phyloP scores from a whole-genome alignment of 768 basidiomycete species.

The Suillus sp. region DNA sequence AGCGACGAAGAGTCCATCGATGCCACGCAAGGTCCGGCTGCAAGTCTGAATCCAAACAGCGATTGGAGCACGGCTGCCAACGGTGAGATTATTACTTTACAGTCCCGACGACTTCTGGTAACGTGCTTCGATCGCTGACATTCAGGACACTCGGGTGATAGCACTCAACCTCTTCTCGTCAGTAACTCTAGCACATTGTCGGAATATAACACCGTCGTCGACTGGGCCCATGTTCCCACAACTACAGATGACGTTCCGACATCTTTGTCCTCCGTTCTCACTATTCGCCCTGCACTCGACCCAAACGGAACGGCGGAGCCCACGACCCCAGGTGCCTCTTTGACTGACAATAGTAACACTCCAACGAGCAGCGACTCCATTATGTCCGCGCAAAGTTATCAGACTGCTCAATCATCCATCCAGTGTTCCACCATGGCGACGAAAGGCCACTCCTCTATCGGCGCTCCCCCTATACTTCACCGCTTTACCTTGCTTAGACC shows the following conservation, averaged over 20 bases:
- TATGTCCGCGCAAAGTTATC: conserved; percentile 62
- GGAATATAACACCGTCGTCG: conserved; percentile 71
- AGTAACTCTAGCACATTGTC: conserved; percentile 47
- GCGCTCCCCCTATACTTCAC: conserved; percentile 63
- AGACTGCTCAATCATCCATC: conserved; percentile 56
- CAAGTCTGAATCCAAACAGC: conserved; percentile 49
- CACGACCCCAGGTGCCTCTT: conserved; percentile 40
- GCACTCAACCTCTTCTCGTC: conserved; percentile 58
- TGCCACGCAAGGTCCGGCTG: conserved; percentile 54
- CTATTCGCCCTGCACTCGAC: conserved; percentile 59
- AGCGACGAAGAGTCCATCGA: conserved; percentile 71
- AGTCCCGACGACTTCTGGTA: conserved; percentile 17
- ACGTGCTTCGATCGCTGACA: conserved; percentile 10
- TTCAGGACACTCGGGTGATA: conserved; percentile 42
- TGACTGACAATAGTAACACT: conserved; percentile 35
- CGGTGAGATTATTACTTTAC: conserved; percentile 21
- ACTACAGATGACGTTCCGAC: conserved; percentile 45
- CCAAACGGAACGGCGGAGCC: conserved; percentile 47
- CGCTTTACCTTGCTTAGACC: conserved; percentile 88
- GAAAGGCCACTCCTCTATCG: conserved; percentile 74
- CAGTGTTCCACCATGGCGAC: conserved; percentile 67
- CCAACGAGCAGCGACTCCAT: conserved; percentile 48
- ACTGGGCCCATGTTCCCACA: conserved; percentile 50
- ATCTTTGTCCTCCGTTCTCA: conserved; percentile 72
- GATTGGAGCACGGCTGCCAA: conserved; percentile 47